Conservation (phyloP, 331 rosid species). For the Quercus lobata region DNA sequence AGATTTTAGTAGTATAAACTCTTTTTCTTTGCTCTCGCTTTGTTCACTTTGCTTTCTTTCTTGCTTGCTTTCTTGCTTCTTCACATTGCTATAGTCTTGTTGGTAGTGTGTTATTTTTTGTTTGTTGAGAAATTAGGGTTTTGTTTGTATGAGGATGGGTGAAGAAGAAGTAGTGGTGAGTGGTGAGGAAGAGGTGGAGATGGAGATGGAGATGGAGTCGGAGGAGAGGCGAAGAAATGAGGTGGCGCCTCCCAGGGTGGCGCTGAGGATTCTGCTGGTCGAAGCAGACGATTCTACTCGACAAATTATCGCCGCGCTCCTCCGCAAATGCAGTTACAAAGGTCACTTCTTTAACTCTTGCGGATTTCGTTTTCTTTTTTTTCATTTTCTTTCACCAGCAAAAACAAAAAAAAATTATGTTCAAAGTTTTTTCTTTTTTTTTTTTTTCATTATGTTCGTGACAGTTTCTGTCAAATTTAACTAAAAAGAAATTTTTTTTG, state of each 20-base stretch:
- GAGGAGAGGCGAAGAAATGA: conserved; percentile 10
- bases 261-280: conserved; percentile 69
- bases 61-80: neutral
- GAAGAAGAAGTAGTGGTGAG: conserved; percentile 49
- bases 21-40: neutral
- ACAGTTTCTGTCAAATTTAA: too few relatives aligned
- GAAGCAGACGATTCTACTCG: conserved; percentile 96
- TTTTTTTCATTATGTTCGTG: too few relatives aligned
- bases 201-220: neutral
- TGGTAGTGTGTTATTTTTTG: neutral
- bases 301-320: conserved; percentile 88
- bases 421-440: neutral
- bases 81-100: neutral
- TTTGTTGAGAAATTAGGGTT: conserved; percentile 15
- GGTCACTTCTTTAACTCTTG: conserved; percentile 30
- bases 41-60: neutral
- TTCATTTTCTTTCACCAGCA: neutral
- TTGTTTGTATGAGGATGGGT: conserved; percentile 33
- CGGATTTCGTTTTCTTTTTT: neutral
- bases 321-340: conserved; percentile 84
- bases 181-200: conserved; percentile 24
- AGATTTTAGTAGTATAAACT: neutral
- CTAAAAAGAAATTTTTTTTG: too few relatives aligned
- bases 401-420: neutral
- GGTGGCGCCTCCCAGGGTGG: conserved; percentile 52